Conservation (phyloP, 257 asterid genomes). For the Solanum dulcamara region DNA sequence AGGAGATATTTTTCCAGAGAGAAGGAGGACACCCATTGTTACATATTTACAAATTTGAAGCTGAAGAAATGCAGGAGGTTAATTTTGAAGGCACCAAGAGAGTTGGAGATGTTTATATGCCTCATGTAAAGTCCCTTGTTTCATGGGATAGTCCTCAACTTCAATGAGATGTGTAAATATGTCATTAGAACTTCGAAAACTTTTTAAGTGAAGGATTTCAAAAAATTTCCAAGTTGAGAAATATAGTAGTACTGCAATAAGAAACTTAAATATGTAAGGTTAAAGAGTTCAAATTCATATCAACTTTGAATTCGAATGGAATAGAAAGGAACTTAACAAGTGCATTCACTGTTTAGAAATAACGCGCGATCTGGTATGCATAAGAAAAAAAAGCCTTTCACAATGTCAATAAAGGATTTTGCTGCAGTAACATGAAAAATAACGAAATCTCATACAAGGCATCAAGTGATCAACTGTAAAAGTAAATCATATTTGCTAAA, state of each 20-base stretch:
- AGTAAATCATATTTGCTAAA: not conserved
- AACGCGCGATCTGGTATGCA: not conserved
- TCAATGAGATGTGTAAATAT: not conserved
- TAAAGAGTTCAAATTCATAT: not conserved
- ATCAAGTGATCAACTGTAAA: not conserved
- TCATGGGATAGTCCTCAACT: constrained; percentile 5
- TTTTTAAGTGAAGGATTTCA: not conserved
- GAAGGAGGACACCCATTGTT: not conserved
- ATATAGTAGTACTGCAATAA: not conserved
- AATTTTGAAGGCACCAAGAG: not conserved
- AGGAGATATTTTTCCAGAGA: constrained; percentile 12
- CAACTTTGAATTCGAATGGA: not conserved
- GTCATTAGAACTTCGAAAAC: not conserved
- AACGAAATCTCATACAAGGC: not conserved
- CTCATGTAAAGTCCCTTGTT: constrained; percentile 26
- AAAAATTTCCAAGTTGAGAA: not conserved
- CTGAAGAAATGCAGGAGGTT: constrained; percentile 13
- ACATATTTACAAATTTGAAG: constrained; percentile 10
- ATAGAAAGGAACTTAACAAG: not conserved
- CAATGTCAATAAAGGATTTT: not conserved
- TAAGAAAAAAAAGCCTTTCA: not conserved
- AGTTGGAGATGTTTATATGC: constrained; percentile 3
- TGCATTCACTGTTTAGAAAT: not conserved
- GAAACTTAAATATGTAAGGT: not conserved
- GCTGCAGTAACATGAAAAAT: not conserved